Percentiles rank a stretch among this genome's conserved stretches.
phyloP scores from a whole-genome alignment of 257 asterid species.

The Marsdenia floribunda region DNA sequence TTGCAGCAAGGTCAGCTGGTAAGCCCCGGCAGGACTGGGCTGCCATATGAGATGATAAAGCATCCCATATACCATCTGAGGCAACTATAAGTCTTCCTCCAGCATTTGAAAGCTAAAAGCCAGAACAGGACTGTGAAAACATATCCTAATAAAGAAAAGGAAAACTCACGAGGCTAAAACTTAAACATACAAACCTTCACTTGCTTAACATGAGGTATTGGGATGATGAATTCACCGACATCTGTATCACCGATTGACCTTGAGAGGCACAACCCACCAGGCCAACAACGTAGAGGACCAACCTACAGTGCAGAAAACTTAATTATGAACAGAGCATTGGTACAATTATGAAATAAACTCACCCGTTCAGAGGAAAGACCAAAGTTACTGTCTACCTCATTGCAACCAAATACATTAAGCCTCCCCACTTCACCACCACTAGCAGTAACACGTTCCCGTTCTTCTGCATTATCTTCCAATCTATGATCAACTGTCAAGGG shows the following conservation, averaged over 20 bases:
- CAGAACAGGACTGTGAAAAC: constrained; percentile 11
- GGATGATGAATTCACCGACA: constrained; percentile 94
- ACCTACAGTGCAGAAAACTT: constrained; percentile 46
- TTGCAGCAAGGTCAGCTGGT: constrained; percentile 96
- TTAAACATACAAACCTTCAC: constrained; percentile 59
- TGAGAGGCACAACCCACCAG: constrained; percentile 96
- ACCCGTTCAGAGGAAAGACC: neutral
- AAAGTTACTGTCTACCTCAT: constrained; percentile 45
- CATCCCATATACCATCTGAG: constrained; percentile 99
- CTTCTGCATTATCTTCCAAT: constrained; percentile 88
- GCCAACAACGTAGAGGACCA: constrained; percentile 99
- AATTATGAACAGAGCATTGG: neutral
- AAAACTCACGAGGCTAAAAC: constrained; percentile 14
- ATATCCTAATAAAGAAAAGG: constrained; percentile 6
- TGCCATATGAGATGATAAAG: constrained; percentile 75
- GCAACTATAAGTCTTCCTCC: constrained; percentile 99
- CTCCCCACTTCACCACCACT: constrained; percentile 98
- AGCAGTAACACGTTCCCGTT: constrained; percentile 95
- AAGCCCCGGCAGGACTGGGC: constrained; percentile 95
- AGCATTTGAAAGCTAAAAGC: constrained; percentile 77
- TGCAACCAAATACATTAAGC: constrained; percentile 86
- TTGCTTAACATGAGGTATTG: constrained; percentile 98
- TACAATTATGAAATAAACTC: neutral
- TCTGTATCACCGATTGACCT: constrained; percentile 98
- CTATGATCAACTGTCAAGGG: constrained; percentile 92